Evolutionary conservation across 176 grass and related monocot species (phyloP).

Genomic region (Eleusine coracana): DNA sequence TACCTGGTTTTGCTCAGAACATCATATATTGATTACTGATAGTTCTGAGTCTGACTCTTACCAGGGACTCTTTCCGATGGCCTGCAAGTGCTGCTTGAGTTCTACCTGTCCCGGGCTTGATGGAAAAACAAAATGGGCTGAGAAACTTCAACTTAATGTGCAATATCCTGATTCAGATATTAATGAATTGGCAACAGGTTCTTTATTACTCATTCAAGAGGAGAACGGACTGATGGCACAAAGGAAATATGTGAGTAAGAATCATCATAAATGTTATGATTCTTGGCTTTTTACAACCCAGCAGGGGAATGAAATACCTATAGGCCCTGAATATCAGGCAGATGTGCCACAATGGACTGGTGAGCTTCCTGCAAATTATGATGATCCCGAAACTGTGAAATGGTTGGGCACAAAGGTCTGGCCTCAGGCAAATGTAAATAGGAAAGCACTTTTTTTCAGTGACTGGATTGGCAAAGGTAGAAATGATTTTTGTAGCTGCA

Average conservation of each 20-base stretch:
- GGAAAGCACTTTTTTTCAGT: neutral
- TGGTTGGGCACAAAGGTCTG: constrained; percentile 69
- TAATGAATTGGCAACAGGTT: constrained; percentile 16
- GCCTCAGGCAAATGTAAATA: constrained; percentile 49
- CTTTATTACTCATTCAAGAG: constrained; percentile 4
- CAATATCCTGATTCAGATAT: neutral
- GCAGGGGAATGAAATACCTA: constrained; percentile 39
- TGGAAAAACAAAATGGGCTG: constrained; percentile 28
- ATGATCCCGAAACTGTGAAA: constrained; percentile 48
- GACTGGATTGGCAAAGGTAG: constrained; percentile 57
- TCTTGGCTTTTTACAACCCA: constrained; percentile 43
- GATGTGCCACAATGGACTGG: constrained; percentile 55
- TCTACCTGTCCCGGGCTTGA: constrained; percentile 7
- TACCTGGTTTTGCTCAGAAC: neutral
- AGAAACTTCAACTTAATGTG: constrained; percentile 15
- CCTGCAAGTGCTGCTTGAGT: constrained; percentile 34
- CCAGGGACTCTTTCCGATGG: constrained; percentile 45
- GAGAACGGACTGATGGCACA: constrained; percentile 19
- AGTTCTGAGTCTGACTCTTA: constrained; percentile 11
- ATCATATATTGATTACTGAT: neutral
- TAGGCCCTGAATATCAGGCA: constrained; percentile 51
- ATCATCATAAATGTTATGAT: constrained; percentile 30
- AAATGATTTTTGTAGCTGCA: constrained; percentile 53
- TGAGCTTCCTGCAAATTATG: constrained; percentile 36
- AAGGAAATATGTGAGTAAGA: constrained; percentile 20